Evolutionary conservation across 768 basidiomycete species (phyloP).

Genomic region (Postia placenta): DNA sequence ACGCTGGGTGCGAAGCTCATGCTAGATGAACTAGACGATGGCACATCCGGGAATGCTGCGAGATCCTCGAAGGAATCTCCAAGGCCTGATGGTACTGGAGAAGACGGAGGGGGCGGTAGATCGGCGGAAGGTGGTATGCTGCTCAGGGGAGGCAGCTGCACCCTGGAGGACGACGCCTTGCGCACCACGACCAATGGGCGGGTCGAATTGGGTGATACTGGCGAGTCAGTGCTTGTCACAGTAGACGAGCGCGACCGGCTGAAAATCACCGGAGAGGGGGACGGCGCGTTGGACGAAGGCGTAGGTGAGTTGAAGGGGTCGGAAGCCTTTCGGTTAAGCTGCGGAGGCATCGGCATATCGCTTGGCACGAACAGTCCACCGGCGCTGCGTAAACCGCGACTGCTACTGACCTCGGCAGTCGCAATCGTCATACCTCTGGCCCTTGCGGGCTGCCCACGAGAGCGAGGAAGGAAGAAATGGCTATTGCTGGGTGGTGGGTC

Average conservation of each 20-base stretch:
- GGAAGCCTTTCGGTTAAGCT: conserved; percentile 16
- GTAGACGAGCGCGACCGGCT: conserved; percentile 10
- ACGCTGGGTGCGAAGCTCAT: conserved; percentile 21
- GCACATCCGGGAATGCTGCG: conserved; percentile 16
- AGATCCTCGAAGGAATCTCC: conserved; percentile 13
- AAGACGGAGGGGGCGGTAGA: conserved; percentile 19
- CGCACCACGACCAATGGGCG: conserved; percentile 20
- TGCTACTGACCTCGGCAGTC: conserved; percentile 3
- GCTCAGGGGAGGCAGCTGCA: conserved; percentile 17
- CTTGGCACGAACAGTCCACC: neutral
- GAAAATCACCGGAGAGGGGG: conserved; percentile 12
- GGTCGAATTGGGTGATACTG: conserved; percentile 10
- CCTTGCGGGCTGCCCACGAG: conserved; percentile 1
- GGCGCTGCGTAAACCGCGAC: conserved; percentile 4
- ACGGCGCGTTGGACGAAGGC: conserved; percentile 11
- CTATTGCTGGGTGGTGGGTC: conserved; percentile 6
- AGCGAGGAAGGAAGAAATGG: neutral
- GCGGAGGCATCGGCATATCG: conserved; percentile 9
- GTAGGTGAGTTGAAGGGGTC: conserved; percentile 11
- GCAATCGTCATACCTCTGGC: conserved; percentile 19
- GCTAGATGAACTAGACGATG: conserved; percentile 21
- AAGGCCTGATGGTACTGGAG: conserved; percentile 8
- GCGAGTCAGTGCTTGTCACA: conserved; percentile 8
- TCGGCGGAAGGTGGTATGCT: conserved; percentile 18
- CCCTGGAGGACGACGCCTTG: conserved; percentile 20